These are phyloP conservation scores for Eutypella sp. DNA, from an alignment of 2,329 filamentous ascomycete species.

Conservation along the genomic window DNA sequence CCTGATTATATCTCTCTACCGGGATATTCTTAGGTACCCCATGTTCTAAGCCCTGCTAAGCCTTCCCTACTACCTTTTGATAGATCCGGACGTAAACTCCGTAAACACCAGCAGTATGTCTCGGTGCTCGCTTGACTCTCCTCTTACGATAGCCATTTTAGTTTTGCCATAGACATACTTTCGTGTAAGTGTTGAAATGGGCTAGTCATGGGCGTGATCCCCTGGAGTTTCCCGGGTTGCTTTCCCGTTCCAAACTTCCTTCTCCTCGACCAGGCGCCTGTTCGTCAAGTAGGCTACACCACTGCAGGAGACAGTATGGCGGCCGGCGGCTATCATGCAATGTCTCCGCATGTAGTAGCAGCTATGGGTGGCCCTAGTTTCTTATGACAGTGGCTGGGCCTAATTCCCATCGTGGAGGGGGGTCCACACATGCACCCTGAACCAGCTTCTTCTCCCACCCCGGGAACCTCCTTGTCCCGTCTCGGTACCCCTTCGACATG, in stretches of 20 bases:
- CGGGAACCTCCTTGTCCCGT: constrained; percentile 12
- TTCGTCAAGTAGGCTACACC: no score
- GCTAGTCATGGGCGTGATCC: neutral
- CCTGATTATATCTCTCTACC: neutral
- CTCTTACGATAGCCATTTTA: no score
- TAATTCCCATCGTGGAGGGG: constrained; percentile 10
- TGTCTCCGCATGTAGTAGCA: constrained; percentile 13
- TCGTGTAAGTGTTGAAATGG: no score
- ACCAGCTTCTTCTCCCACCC: constrained; percentile 9
- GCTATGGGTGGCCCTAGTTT: constrained; percentile 1
- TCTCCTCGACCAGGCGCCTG: no score
- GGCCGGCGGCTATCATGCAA: constrained; percentile 19
- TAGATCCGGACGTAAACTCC: no score
- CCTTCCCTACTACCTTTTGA: neutral
- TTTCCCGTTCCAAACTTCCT: neutral
- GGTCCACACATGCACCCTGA: neutral
- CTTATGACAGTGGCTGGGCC: constrained; percentile 11
- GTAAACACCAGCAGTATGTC: neutral
- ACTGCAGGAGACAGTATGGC: no score
- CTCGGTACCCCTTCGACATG: constrained; percentile 10
- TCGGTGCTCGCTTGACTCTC: no score
- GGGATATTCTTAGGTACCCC: neutral
- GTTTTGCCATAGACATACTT: no score
- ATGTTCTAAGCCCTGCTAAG: neutral
- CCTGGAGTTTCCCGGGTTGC: neutral